phyloP scores from a whole-genome alignment of 2,329 filamentous ascomycete species.

The Uncinocarpus reesii region DNA sequence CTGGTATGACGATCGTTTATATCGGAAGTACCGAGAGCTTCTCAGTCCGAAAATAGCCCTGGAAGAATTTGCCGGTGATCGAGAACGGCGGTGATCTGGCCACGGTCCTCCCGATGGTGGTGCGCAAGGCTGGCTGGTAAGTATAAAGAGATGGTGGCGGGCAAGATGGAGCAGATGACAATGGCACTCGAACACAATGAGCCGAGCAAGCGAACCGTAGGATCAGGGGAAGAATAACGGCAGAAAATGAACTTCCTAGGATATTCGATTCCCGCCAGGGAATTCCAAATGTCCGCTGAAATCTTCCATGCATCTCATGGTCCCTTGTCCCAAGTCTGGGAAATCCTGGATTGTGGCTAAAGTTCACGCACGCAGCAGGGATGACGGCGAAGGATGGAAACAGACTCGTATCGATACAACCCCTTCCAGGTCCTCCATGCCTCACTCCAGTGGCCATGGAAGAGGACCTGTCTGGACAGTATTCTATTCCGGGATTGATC shows the following conservation, averaged over 20 bases:
- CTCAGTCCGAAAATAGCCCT: too few species aligned
- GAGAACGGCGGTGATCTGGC: too few species aligned
- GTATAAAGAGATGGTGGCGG: neutral
- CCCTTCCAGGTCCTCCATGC: conserved; percentile 1
- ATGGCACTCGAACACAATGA: neutral
- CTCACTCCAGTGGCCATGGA: neutral
- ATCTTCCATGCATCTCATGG: neutral
- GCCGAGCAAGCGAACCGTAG: too few species aligned
- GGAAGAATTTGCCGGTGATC: too few species aligned
- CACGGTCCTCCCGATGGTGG: too few species aligned
- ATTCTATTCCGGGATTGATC: conserved; percentile 9
- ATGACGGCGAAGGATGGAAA: conserved; percentile 2
- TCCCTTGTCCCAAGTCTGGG: neutral
- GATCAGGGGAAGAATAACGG: neutral
- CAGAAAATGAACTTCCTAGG: neutral
- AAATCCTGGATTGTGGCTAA: neutral
- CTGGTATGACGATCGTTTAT: too few species aligned
- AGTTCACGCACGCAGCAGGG: neutral
- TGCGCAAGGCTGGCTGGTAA: neutral
- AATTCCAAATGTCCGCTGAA: conserved; percentile 1
- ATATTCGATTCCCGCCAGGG: neutral
- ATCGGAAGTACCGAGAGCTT: too few species aligned
- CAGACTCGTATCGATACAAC: conserved; percentile 12
- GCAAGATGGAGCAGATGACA: neutral
- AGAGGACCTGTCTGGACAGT: conserved; percentile 4